Conservation (phyloP, 345 rosid genomes). For the Corymbia maculata region DNA sequence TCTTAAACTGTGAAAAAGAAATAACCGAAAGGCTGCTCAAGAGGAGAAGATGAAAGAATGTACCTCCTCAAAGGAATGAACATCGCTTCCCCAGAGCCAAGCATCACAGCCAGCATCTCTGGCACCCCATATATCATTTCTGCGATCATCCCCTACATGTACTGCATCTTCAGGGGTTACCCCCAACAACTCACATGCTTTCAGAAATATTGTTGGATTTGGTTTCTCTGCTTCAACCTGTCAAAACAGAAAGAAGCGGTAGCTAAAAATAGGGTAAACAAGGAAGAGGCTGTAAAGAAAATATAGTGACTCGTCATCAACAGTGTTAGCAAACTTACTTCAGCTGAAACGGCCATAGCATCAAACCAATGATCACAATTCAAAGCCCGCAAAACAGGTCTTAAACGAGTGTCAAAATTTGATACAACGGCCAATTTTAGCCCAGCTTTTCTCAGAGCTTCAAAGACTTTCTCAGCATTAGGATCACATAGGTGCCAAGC, state of each 20-base stretch:
- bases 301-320: neutral
- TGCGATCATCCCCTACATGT: conserved; percentile 96
- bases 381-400: conserved; percentile 73
- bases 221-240: conserved; percentile 99
- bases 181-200: conserved; percentile 83
- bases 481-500: conserved; percentile 99
- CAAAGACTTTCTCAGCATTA: conserved; percentile 76
- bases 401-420: conserved; percentile 89
- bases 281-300: neutral
- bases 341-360: conserved; percentile 96
- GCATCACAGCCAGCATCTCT: conserved; percentile 98
- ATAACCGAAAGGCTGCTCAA: neutral
- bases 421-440: conserved; percentile 90
- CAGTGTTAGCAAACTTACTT: conserved; percentile 32
- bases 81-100: conserved; percentile 99
- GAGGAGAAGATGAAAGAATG: neutral
- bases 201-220: conserved; percentile 86
- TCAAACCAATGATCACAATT: conserved; percentile 94
- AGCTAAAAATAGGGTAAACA: too few species aligned
- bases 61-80: conserved; percentile 85
- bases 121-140: conserved; percentile 98
- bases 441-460: conserved; percentile 68
- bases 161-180: conserved; percentile 92
- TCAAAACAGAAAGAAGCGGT: neutral
- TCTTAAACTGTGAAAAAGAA: neutral